Percentiles rank a stretch among this genome's conserved stretches.
Conservation (phyloP, 108 stramenopile species). For the Pseudonitzschia pungens region DNA sequence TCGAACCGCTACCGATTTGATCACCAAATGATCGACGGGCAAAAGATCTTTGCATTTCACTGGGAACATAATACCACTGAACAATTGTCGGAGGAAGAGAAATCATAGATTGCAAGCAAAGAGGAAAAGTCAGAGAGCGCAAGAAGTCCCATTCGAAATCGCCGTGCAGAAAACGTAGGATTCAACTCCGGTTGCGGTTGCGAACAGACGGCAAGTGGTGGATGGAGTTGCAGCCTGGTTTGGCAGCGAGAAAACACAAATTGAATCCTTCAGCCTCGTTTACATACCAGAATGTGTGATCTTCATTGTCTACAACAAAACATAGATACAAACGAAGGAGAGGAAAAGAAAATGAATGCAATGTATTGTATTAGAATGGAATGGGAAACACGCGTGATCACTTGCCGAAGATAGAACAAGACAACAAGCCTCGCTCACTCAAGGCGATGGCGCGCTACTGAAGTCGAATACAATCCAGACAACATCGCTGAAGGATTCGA, state of each 20-base stretch:
- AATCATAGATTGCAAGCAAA: slow-evolving; percentile 6
- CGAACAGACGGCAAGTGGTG: too few species aligned
- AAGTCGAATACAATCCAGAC: too few species aligned
- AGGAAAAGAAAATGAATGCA: background rate
- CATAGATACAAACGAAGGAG: background rate
- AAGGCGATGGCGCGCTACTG: background rate
- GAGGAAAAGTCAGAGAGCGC: too few species aligned
- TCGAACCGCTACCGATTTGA: slow-evolving; percentile 65
- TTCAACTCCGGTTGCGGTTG: too few species aligned
- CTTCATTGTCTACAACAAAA: slow-evolving; percentile 70
- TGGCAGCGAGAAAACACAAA: background rate
- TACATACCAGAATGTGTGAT: slow-evolving; percentile 83
- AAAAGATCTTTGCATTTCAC: slow-evolving; percentile 75
- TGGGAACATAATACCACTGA: slow-evolving; percentile 86
- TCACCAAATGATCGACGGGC: slow-evolving; percentile 71
- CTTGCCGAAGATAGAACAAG: too few species aligned
- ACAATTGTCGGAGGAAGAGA: slow-evolving; percentile 11
- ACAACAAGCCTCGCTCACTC: background rate
- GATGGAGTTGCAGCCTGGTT: too few species aligned
- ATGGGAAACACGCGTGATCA: too few species aligned
- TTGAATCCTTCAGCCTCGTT: background rate
- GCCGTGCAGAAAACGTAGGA: too few species aligned
- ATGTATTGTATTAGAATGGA: too few species aligned
- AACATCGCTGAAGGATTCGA: too few species aligned
- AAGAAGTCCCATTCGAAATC: too few species aligned